A percentile compares a stretch with the other conserved stretches of the same genome.
Conservation (phyloP, 1,139 yeast genomes). For the Blastobotrys persicus region DNA sequence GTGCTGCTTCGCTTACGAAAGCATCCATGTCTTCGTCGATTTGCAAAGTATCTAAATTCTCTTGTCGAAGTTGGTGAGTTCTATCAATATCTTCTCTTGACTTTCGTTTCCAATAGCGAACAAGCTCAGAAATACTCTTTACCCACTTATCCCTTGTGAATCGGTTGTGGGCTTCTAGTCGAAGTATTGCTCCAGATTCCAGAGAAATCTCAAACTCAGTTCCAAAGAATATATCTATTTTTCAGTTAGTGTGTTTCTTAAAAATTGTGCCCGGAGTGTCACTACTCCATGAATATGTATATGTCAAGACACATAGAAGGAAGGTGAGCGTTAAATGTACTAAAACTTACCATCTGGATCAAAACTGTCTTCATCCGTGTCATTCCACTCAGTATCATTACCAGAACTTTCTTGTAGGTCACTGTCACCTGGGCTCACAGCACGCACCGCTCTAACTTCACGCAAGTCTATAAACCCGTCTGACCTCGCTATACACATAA, state of each 20-base stretch:
- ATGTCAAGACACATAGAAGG: too few species aligned
- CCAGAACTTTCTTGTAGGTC: slow-evolving; percentile 4
- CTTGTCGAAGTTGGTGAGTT: slow-evolving; percentile 42
- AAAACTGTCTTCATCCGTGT: slow-evolving; percentile 8
- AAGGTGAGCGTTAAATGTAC: too few species aligned
- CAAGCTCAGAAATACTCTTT: slow-evolving; percentile 43
- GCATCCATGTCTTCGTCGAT: slow-evolving; percentile 61
- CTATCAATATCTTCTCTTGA: slow-evolving; percentile 43
- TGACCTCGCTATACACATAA: slow-evolving; percentile 55
- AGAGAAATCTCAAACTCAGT: slow-evolving; percentile 50
- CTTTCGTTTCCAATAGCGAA: slow-evolving; percentile 59
- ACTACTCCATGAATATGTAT: too few species aligned
- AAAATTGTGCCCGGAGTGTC: too few species aligned
- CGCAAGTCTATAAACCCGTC: slow-evolving; percentile 61
- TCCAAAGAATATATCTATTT: not conserved
- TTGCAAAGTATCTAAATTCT: slow-evolving; percentile 48
- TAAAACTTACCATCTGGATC: slow-evolving; percentile 25
- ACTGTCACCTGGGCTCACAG: slow-evolving; percentile 8
- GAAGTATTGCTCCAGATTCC: slow-evolving; percentile 49
- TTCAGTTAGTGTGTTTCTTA: not conserved
- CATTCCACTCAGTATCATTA: not conserved
- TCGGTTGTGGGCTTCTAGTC: slow-evolving; percentile 49
- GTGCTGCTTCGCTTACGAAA: slow-evolving; percentile 48
- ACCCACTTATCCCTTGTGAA: slow-evolving; percentile 67
- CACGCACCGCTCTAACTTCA: slow-evolving; percentile 36